Base-by-base conservation (phyloP, 2,329 filamentous ascomycete species). In the Neonectria magnoliae region DNA sequence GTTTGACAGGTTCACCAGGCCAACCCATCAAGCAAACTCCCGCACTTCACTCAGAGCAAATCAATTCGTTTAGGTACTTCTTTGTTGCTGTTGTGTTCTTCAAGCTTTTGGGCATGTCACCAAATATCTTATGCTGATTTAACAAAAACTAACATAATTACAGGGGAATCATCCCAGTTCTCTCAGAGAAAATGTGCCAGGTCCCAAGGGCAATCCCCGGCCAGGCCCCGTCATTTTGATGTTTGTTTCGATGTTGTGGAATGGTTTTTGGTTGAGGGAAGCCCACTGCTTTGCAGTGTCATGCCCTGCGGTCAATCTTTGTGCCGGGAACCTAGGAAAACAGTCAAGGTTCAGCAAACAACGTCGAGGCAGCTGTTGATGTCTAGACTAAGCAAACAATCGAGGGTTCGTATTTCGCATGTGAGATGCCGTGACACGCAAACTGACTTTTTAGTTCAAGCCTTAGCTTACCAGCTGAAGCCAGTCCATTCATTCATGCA, bases 141-240 rank as follows among this genome's bases (percentile, higher is more conserved):
- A 7, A 4, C 25, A 27, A 27, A 27, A 4, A 27, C 25, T 27
- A 27, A 27, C 25, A 27, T 7, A 27, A 27, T 27, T 27, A n/a
- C n/a, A 27, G 25, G 31, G 33, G 33, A 36, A 5, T 14, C 1
- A 22, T 38, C 33, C 63, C 58, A 22, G 5, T 59, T 55, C 58
- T 60, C 8, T 14, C 14, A 68, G 10, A 57, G 60, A 57, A 18
- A 18, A 6, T 68, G 29, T 57, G 36, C 5, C 27, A 68, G 66
- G 64, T 53, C 66, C 66, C 66, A 57, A 61, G 64, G 64, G 64
- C 66, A 57, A 68, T 44, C 47, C 64, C 60, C 57, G 60, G 60
- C 31, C 38, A 56, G 60, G 48, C 60, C 64, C 64, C 27, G 4
- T 36, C 41, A 44, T 62, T 64, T 57, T 55, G 51, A n/a, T 20